A percentile compares a stretch with the other conserved stretches of the same genome.
phyloP scores from a whole-genome alignment of 2,329 filamentous ascomycete species.

The Talaromyces sp. region DNA sequence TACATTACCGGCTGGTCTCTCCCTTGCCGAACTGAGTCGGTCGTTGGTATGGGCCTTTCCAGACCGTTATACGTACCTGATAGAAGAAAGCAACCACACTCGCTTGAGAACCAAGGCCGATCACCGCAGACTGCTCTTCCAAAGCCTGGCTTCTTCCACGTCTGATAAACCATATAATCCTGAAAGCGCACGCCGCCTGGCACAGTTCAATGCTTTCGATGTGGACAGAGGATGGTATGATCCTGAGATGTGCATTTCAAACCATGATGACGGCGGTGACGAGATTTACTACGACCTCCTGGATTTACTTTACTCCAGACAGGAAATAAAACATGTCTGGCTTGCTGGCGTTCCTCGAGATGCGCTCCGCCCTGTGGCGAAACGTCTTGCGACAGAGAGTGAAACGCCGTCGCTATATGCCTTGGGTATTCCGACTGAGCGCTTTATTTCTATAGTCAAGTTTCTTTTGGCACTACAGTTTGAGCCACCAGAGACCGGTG shows the following conservation, averaged over 20 bases:
- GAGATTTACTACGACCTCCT: constrained; percentile 10
- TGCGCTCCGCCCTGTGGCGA: background rate
- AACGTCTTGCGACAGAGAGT: background rate
- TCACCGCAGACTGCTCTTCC: constrained; percentile 8
- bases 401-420: background rate
- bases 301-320: constrained; percentile 1
- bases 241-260: background rate
- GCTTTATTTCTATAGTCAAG: background rate
- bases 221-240: background rate
- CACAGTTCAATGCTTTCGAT: background rate
- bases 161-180: background rate
- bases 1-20: background rate
- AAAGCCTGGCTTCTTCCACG: constrained; percentile 2
- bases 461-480: constrained; percentile 1
- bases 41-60: constrained; percentile 1
- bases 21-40: background rate
- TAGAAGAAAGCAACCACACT: background rate
- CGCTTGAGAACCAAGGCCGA: constrained; percentile 4
- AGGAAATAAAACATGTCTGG: background rate
- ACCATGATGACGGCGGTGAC: constrained; percentile 6
- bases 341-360: background rate
- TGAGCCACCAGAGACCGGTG: background rate
- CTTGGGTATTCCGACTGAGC: background rate
- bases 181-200: background rate
- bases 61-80: background rate